Percentiles rank a stretch among this genome's conserved stretches.
Evolutionary conservation across 1,139 yeast genomes (phyloP).

Genomic region (Saccharomyces hybrid): DNA sequence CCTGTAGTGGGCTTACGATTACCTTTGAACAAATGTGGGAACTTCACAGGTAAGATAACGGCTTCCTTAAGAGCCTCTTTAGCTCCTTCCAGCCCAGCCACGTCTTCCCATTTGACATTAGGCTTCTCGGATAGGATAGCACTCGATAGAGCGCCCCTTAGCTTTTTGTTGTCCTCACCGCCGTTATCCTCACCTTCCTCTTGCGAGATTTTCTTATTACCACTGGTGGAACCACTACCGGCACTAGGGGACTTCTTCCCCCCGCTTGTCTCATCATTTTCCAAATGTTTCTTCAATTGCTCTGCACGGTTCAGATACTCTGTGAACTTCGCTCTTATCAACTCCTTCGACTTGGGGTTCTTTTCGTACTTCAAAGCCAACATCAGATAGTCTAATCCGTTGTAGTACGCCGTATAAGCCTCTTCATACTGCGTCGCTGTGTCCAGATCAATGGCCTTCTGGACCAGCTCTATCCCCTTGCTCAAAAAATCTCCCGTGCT

Average conservation of each 20-base stretch:
- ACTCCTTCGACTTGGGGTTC: conserved; percentile 79
- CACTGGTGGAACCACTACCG: conserved; percentile 20
- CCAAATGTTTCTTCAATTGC: conserved; percentile 84
- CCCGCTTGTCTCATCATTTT: conserved; percentile 42
- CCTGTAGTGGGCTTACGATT: conserved; percentile 92
- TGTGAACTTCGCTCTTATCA: conserved; percentile 80
- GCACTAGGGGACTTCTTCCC: conserved; percentile 33
- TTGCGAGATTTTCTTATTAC: conserved; percentile 29
- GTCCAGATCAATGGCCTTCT: conserved; percentile 93
- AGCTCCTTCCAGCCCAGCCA: conserved; percentile 92
- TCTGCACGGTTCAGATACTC: conserved; percentile 93
- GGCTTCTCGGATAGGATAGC: conserved; percentile 92
- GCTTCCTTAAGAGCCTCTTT: conserved; percentile 97
- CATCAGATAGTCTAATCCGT: conserved; percentile 92
- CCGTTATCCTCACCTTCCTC: conserved; percentile 55
- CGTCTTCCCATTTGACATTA: conserved; percentile 88
- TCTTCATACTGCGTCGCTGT: conserved; percentile 86
- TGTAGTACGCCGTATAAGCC: conserved; percentile 87
- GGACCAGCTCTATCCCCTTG: conserved; percentile 90
- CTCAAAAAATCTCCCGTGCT: conserved; percentile 75
- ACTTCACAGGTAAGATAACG: conserved; percentile 87
- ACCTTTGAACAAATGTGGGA: conserved; percentile 91
- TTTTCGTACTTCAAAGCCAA: conserved; percentile 93
- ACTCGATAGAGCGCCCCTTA: conserved; percentile 86
- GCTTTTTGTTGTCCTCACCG: conserved; percentile 67